Base-by-base conservation (phyloP, 352 stramenopile species). In the Phytophthora pistaciae region DNA sequence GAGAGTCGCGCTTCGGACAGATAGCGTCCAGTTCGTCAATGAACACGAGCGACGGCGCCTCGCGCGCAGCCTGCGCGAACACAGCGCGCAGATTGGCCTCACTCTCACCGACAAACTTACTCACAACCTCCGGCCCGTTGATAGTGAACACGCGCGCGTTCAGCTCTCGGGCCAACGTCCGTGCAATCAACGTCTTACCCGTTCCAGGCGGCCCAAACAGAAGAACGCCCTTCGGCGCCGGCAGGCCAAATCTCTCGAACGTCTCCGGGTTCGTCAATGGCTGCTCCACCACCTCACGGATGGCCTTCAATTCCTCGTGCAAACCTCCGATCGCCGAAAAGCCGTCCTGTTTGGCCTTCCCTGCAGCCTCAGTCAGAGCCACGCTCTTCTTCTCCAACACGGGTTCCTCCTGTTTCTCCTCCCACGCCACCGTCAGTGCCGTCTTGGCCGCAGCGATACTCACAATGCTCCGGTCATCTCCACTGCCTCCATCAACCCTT, bases 231-330 rank as follows among this genome's bases (percentile, higher is more conserved):
- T 97, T 96, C 29, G 97, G 97, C 58, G 98, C 93, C 18, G 97
- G 97, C 55, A 99, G 88, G 5, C 97, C 98, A 52, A 99, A 92
- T 31, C 91, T 91, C 36, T 80, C 80, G 84, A 99, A 99, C 29
- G 98, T 71, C 74, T 98, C 92, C 0, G 97, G 96, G 58, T 98
- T 96, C 29, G 87, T 82, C 20, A 99, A 79, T 5, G 97, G 96
- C 60, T 99, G 91, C 75, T 99, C 97, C 20, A 99, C 93, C 60
- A 99, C 86, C 81, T 99, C 95, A 13, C 97, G 83, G 64, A 99
- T 96, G 13, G 92, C 90, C 14, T 89, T 93, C 59, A 99, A 88
- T 76, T 99, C 95, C 40, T 92, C 90, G n/a, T 89, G 87, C 14
- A 98, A 88, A 11, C 97, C 97, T 52, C 97, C 97, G 31, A 94